These are phyloP conservation scores for Ganoderma sinense DNA, from an alignment of 1,284 basidiomycete genomes.

Conservation along the genomic window DNA sequence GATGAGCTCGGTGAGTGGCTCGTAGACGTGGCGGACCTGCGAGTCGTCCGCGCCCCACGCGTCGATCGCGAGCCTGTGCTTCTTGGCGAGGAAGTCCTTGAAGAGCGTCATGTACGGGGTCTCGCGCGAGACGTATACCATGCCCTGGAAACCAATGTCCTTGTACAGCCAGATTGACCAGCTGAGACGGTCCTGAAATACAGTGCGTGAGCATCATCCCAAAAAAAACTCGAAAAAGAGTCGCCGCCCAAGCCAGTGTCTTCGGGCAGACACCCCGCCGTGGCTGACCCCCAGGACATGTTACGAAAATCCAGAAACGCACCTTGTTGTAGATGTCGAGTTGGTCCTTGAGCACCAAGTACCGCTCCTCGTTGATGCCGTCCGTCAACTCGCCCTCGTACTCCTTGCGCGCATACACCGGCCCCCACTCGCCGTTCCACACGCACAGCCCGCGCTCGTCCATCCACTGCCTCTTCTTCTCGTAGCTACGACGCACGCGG, in stretches of 20 bases:
- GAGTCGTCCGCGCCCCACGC: constrained; percentile 72
- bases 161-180: constrained; percentile 71
- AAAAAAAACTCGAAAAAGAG: background rate
- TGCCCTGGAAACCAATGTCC: constrained; percentile 64
- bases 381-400: constrained; percentile 71
- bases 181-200: constrained; percentile 59
- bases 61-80: constrained; percentile 69
- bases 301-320: constrained; percentile 3
- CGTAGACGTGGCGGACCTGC: constrained; percentile 61
- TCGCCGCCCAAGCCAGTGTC: constrained; percentile 5
- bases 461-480: constrained; percentile 76
- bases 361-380: constrained; percentile 70
- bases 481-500: constrained; percentile 60
- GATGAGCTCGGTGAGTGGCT: constrained; percentile 64
- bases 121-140: constrained; percentile 54
- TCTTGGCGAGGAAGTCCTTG: constrained; percentile 58
- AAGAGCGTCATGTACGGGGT: constrained; percentile 58
- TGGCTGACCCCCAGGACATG: too few species aligned
- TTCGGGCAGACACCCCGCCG: background rate
- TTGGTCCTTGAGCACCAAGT: constrained; percentile 73
- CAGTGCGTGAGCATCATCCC: background rate
- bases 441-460: constrained; percentile 70
- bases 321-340: constrained; percentile 76
- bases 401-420: constrained; percentile 66
- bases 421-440: constrained; percentile 84